phyloP scores from a whole-genome alignment of 2,329 filamentous ascomycete genomes.

The Verruconis gallopava region DNA sequence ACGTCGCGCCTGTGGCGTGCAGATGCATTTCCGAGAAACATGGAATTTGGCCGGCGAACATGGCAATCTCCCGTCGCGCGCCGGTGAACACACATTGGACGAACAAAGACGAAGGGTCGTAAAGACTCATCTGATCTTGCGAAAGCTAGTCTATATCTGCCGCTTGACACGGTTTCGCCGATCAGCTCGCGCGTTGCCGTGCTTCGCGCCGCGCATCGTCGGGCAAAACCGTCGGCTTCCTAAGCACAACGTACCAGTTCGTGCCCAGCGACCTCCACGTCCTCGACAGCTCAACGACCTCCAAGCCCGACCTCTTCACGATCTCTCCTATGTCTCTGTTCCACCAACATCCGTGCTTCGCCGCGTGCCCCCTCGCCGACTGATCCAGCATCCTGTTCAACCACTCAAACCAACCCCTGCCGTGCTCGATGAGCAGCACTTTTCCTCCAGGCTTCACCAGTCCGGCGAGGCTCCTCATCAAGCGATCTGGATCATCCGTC shows the following conservation, averaged over 20 bases:
- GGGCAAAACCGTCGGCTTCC: constrained; percentile 15
- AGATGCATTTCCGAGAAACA: too few species aligned
- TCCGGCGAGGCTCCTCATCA: constrained; percentile 32
- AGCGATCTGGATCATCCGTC: constrained; percentile 29
- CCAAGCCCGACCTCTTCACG: constrained; percentile 34
- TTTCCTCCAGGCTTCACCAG: constrained; percentile 29
- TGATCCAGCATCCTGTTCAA: constrained; percentile 34
- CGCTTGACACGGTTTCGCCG: too few species aligned
- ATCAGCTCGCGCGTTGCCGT: too few species aligned
- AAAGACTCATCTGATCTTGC: too few species aligned
- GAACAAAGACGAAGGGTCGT: too few species aligned
- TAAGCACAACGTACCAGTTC: constrained; percentile 36
- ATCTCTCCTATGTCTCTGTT: constrained; percentile 38
- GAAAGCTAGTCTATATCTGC: too few species aligned
- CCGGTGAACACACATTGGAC: too few species aligned
- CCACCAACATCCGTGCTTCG: constrained; percentile 39
- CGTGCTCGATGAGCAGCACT: constrained; percentile 38
- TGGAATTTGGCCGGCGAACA: too few species aligned
- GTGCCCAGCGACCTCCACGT: constrained; percentile 32
- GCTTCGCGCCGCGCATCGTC: too few species aligned
- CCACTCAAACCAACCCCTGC: constrained; percentile 35
- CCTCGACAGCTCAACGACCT: constrained; percentile 32
- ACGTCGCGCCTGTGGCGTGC: too few species aligned
- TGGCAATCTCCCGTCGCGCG: too few species aligned
- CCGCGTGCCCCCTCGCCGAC: constrained; percentile 33